Evolutionary conservation across 306 rosid genomes (phyloP), one percentile per base, ranked within the genome.

Genomic region (Nissolia schottii): DNA sequence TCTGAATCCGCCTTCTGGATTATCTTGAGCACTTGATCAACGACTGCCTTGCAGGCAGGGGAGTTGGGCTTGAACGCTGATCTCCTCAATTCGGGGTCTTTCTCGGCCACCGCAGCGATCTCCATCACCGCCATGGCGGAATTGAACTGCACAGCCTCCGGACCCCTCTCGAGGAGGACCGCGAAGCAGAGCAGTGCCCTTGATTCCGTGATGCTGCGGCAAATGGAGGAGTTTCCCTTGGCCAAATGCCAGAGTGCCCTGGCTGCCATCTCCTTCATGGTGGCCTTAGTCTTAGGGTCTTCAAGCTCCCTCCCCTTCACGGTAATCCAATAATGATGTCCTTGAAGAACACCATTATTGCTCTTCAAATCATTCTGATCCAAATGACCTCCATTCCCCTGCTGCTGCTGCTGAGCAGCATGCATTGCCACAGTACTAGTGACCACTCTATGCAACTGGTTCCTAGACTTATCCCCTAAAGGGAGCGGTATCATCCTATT

Each of bases 111-210:
- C 0, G 95, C 84, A 0, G 97, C 87, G 24, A 94, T 94, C 86
- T 91, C 97, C 96, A 91, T 91, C 75, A 94, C 77, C 0, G 99
- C 96, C 97, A 94, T 82, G 32, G 99, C 97, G 8, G 96, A 94
- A 83, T 91, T 80, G 67, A 66, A 82, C 67, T 87, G 87, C 48
- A 89, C 99, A 7, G 83, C 86, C 64, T 85, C 82, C 0, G 85
- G 77, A 14, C 99, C 99, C 41, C 87, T 91, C 77, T 94, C 97
- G 15, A 94, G 83, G 4, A 94, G 82, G 50, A 91, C 90, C 0
- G 99, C 97, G 34, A 94, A 94, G 49, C 99, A 94, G 32, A 94
- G 57, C 59, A 94, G 76, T 0, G 97, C 98, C 70, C 96, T 86
- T 7, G 98, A 94, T 50, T 94, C 98, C 0, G 97, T 94, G 48